These are phyloP conservation scores for Raphanus raphanistrum DNA, from an alignment of 345 rosid genomes.

Conservation along the genomic window DNA sequence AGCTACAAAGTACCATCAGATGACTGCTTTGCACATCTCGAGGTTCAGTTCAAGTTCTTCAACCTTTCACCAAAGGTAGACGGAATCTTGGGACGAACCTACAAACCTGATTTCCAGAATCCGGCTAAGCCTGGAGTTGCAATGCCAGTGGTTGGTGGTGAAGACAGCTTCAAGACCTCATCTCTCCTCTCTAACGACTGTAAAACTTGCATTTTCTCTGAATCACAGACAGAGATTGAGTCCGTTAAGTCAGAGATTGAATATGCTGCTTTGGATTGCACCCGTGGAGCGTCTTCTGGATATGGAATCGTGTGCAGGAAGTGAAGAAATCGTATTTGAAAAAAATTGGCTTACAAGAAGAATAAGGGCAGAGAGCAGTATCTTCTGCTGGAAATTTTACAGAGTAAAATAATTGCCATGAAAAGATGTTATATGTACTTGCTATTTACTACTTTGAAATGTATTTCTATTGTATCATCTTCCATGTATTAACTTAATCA, in stretches of 20 bases:
- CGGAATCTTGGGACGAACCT: conserved; percentile 67
- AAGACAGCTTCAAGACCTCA: conserved; percentile 55
- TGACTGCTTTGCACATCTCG: conserved; percentile 42
- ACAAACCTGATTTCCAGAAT: conserved; percentile 60
- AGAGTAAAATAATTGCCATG: conserved; percentile 2
- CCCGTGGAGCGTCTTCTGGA: conserved; percentile 44
- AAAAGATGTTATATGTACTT: not conserved
- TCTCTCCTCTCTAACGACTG: conserved; percentile 52
- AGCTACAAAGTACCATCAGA: conserved; percentile 56
- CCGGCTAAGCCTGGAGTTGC: conserved; percentile 66
- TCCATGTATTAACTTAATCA: conserved; percentile 16
- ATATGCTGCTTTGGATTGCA: conserved; percentile 50
- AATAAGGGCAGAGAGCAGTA: conserved; percentile 29
- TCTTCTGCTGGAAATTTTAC: conserved; percentile 19
- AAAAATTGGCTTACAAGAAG: not conserved
- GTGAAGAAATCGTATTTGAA: conserved; percentile 4
- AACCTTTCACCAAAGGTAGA: conserved; percentile 59
- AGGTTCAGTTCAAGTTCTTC: conserved; percentile 51
- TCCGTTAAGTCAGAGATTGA: conserved; percentile 32
- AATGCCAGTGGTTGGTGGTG: conserved; percentile 60
- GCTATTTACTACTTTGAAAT: not conserved
- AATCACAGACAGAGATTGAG: conserved; percentile 9
- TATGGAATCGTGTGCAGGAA: conserved; percentile 62
- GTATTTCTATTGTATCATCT: conserved; percentile 16
- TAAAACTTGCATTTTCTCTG: conserved; percentile 45